Conservation (phyloP, 106 monocot species). For the Allium sativum region DNA sequence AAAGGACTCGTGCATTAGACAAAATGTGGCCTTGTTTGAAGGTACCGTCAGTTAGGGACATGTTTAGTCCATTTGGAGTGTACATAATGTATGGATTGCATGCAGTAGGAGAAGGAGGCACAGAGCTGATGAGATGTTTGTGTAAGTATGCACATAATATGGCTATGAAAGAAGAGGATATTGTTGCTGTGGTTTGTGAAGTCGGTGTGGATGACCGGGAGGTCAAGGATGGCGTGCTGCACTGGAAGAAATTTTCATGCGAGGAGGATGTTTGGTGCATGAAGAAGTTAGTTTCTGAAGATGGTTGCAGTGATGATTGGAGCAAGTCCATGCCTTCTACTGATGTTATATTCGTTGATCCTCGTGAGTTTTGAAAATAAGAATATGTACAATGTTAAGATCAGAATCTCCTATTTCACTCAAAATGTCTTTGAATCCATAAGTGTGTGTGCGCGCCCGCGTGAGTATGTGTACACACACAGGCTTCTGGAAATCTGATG, state of each 20-base stretch:
- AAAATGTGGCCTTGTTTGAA: neutral
- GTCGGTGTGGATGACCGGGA: neutral
- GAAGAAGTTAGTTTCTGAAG: conserved; percentile 1
- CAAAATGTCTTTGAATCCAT: neutral
- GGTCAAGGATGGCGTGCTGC: neutral
- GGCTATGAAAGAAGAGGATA: conserved; percentile 4
- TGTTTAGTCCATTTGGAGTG: conserved; percentile 7
- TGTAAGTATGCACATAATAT: conserved; percentile 8
- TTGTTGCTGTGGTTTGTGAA: conserved; percentile 4
- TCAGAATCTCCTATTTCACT: neutral
- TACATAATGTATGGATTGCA: conserved; percentile 9
- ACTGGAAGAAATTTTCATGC: conserved; percentile 9
- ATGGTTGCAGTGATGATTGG: conserved; percentile 2
- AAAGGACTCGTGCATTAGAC: neutral
- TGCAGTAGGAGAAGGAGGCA: neutral
- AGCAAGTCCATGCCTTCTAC: neutral
- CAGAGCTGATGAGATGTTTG: conserved; percentile 2
- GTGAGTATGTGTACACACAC: no score
- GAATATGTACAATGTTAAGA: neutral
- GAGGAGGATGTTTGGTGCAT: conserved; percentile 17
- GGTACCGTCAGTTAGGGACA: conserved; percentile 3
- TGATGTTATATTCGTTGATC: conserved; percentile 11
- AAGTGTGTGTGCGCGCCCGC: no score
- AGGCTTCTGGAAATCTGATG: no score
- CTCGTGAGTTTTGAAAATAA: conserved; percentile 11